Conservation (phyloP, 345 rosid genomes). For the Citrus unshiu region DNA sequence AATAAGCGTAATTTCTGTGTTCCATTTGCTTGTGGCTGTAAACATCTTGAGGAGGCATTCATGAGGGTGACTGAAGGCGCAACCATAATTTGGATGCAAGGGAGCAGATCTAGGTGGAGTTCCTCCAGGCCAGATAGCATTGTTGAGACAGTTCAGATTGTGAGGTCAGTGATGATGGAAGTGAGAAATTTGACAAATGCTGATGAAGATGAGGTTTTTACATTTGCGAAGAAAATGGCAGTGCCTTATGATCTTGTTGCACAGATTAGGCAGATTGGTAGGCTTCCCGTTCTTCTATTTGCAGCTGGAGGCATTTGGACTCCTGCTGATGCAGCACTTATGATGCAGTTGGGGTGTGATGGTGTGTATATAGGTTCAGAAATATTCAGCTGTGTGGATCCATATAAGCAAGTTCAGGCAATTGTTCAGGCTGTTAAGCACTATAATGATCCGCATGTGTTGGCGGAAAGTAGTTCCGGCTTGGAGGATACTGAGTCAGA, state of each 20-base stretch:
- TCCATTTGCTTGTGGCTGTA: slow-evolving; percentile 50
- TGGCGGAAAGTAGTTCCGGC: slow-evolving; percentile 28
- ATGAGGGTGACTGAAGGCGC: slow-evolving; percentile 55
- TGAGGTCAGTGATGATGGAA: slow-evolving; percentile 47
- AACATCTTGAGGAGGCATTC: slow-evolving; percentile 37
- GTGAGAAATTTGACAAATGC: slow-evolving; percentile 39
- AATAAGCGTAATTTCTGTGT: slow-evolving; percentile 46
- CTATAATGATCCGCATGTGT: slow-evolving; percentile 25
- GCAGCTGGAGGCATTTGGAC: slow-evolving; percentile 40
- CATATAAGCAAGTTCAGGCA: slow-evolving; percentile 23
- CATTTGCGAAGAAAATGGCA: slow-evolving; percentile 23
- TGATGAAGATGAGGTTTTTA: slow-evolving; percentile 47
- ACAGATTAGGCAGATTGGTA: slow-evolving; percentile 36
- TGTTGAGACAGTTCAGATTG: slow-evolving; percentile 34
- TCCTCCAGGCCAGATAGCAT: slow-evolving; percentile 22
- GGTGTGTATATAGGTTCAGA: slow-evolving; percentile 35
- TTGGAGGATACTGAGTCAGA: slow-evolving; percentile 19
- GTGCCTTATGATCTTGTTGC: slow-evolving; percentile 34
- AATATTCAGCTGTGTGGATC: slow-evolving; percentile 25
- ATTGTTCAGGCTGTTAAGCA: slow-evolving; percentile 40
- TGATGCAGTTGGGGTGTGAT: slow-evolving; percentile 46
- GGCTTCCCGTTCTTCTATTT: slow-evolving; percentile 34
- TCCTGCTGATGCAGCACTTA: slow-evolving; percentile 38
- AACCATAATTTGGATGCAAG: slow-evolving; percentile 44
- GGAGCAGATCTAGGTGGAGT: slow-evolving; percentile 20